Base-by-base conservation (phyloP, 1,284 basidiomycete species). In the Somion occarium region DNA sequence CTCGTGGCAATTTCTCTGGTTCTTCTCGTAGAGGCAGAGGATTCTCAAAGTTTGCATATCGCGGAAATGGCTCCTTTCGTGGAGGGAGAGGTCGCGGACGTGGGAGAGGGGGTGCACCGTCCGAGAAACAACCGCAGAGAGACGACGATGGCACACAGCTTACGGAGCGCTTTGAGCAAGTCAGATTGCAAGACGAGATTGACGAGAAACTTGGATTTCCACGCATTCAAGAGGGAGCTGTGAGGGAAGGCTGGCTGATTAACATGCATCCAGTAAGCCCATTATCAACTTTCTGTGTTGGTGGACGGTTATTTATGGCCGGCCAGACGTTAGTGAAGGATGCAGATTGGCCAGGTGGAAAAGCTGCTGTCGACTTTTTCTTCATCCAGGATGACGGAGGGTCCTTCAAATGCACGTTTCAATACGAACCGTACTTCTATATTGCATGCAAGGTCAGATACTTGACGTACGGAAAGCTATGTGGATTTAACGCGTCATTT, bases 331-430 rank as follows among this genome's bases (percentile, higher is more conserved):
- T 97, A 3, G 67, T 97, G 18, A 89, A 91, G 66, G 93, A 95
- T 61, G 73, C 90, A 2, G 85, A 89, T 42, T 85, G 85, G 73
- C 78, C 88, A 5, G 80, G 80, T 12, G 93, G 93, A 15, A 86
- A 84, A 57, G 89, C 92, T 3, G 94, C 88, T 9, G 95, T 99
- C 9, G 96, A 99, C 64, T 98, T 88, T 61, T 98, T 98, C 69
- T 99, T 99, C 63, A 93, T 99, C 59, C 86, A 98, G 70, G 95
- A 99, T 63, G 94, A 98, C 57, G 96, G 96, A 3, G 83, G 80
- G 27, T 92, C 92, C 84, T 99, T 99, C 79, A 99, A 99, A 68
- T 87, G 84, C 57, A 99, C 96, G 1, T 78, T 92, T 53, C 80
- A 85, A 49, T 96, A 96, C 63, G 92, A 98, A 65, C 97, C 97